Evolutionary conservation across 805 yeast species (phyloP), one percentile per base, ranked within the genome.

Genomic region (Barnettozyma populi): DNA sequence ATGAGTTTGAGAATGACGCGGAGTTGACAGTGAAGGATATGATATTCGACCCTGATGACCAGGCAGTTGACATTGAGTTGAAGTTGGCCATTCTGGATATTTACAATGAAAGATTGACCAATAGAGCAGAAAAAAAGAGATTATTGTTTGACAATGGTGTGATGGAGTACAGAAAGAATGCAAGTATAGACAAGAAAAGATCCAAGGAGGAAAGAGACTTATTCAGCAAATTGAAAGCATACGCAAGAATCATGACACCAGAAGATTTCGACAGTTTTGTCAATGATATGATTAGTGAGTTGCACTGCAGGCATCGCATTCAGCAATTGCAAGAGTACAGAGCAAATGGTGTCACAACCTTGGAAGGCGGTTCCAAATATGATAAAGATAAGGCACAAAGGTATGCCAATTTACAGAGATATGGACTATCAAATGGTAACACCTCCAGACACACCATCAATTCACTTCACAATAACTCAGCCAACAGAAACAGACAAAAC

Each of bases 1-100:
- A 84, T 50, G 99, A 94, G 64, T 90, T 86, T 36, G 99, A 94
- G 63, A 94, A 94, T 59, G 99, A 94, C 47, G 98, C 99, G 0
- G 99, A 94, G 66, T 74, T 84, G 47, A 83, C 94, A 0, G 88
- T 94, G 18, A 94, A 94, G 62, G 99, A 94, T 63, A 88, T 94
- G 95, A 78, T 84, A 2, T 94, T 95, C 61, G 98, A 94, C 58
- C 87, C 92, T 0, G 98, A 92, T 54, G 99, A 94, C 60, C 81
- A 82, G 46, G 80, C 84, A 20, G 82, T 84, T 37, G 99, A 94
- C 63, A 85, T 92, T 41, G 96, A 94, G 61, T 75, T 94, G 62
- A 94, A 94, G 65, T 73, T 94, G 52, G 80, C 95, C 0, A 83
- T 90, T 2, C 70, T 94, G 56, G 95, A 89, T 53, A 90, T 94